Evolutionary conservation across 441 rosid species (phyloP), one percentile per base, ranked within the genome.

Genomic region (Euphorbia schlechtendalii): DNA sequence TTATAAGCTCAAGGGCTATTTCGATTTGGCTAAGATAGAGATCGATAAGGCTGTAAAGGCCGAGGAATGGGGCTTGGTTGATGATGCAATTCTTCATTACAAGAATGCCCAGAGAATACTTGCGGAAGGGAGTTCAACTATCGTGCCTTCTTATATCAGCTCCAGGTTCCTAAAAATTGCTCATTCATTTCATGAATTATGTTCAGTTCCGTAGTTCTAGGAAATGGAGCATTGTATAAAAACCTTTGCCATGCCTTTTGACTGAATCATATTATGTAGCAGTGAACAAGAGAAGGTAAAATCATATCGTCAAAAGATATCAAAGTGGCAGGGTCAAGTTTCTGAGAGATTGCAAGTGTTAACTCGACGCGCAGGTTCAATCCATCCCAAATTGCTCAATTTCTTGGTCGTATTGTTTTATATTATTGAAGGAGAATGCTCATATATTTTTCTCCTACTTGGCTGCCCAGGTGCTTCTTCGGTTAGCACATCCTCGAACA

Each of bases 271-370:
- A 3, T n/a, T 46, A 34, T 11, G 32, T 63, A 67, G 46, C 70
- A 89, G 98, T 60, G 98, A 89, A 70, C 79, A 76, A 66, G 96
- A 82, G 78, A 92, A 86, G 78, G 92, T 88, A 58, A 92, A 79
- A 74, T 83, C 86, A 15, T 84, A 89, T 68, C 74, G 96, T 64
- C 86, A 87, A 66, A 92, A 89, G 78, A 92, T 92, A 74, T 83
- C 88, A 0, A 84, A 89, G 49, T 92, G 98, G 96, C 94, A 89
- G 76, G 79, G 78, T 64, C 90, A 87, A 74, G 96, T 89, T 57
- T 80, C 94, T 1, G 98, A 88, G 46, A 84, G 98, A 69, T 74
- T 92, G 66, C 93, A 80, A 78, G 81, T 74, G 67, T 66, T 92
- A 56, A 63, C 74, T 74, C 76, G 74, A 69, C 83, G 96, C 57